Percentiles rank a stretch among this genome's conserved stretches.
Conservation (phyloP, 768 basidiomycete genomes). For the Lactifluus hygrophoroides region DNA sequence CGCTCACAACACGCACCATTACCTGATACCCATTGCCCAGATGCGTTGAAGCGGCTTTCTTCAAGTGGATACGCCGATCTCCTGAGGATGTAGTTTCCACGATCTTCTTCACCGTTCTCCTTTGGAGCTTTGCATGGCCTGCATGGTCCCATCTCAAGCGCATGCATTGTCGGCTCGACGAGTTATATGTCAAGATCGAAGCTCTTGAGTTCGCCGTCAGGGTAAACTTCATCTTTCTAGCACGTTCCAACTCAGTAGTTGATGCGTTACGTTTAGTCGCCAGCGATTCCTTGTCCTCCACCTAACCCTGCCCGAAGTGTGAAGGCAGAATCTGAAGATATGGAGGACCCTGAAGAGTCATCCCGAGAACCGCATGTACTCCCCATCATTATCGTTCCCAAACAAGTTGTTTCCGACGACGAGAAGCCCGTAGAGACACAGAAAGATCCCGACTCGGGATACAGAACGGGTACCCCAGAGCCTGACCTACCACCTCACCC, state of each 20-base stretch:
- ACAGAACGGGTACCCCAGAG: background rate
- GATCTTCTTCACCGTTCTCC: background rate
- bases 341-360: background rate
- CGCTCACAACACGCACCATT: background rate
- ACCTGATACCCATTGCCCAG: background rate
- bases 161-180: background rate
- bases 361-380: background rate
- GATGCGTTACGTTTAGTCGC: background rate
- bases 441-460: background rate
- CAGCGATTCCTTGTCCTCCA: background rate
- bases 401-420: no score
- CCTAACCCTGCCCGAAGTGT: background rate
- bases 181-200: background rate
- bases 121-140: background rate
- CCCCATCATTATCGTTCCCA: background rate
- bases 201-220: conserved; percentile 1
- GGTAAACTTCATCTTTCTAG: background rate
- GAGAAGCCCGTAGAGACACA: background rate
- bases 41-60: background rate
- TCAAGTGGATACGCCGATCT: background rate
- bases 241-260: background rate
- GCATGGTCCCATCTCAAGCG: background rate
- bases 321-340: no score
- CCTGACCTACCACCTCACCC: no score
- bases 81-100: background rate